Conservation (phyloP, 345 rosid species). For the Rhodamnia rubescens region DNA sequence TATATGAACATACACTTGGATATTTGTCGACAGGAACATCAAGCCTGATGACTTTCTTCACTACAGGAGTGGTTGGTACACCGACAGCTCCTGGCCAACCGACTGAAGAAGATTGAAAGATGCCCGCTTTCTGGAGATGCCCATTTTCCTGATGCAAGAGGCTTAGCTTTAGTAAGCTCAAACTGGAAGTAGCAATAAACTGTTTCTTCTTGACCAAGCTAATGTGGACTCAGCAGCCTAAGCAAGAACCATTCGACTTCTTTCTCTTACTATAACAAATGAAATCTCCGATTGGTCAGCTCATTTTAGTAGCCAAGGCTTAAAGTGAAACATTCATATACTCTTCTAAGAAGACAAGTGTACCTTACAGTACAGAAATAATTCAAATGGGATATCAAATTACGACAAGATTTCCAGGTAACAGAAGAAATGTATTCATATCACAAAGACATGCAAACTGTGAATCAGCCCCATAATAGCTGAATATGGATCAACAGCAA, state of each 20-base stretch:
- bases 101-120: slow-evolving; percentile 47
- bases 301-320: neutral
- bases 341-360: neutral
- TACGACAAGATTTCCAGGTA: neutral
- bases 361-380: neutral
- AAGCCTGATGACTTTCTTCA: slow-evolving; percentile 70
- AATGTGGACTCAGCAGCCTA: neutral
- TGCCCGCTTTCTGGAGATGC: slow-evolving; percentile 59
- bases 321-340: neutral
- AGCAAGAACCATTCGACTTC: neutral
- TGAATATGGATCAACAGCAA: neutral
- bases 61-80: slow-evolving; percentile 45
- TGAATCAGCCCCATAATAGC: neutral
- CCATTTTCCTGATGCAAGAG: slow-evolving; percentile 52
- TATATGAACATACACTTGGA: slow-evolving; percentile 58
- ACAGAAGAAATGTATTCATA: neutral
- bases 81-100: slow-evolving; percentile 80
- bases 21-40: slow-evolving; percentile 90
- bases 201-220: neutral
- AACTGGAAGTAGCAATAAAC: neutral
- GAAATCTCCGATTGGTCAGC: neutral
- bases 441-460: neutral
- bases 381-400: neutral
- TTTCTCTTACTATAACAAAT: neutral
- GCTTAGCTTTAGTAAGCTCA: neutral